Percentiles rank a stretch among this genome's conserved stretches.
Evolutionary conservation across 1,284 basidiomycete species (phyloP).

Genomic region (Melampsora larici-populina): DNA sequence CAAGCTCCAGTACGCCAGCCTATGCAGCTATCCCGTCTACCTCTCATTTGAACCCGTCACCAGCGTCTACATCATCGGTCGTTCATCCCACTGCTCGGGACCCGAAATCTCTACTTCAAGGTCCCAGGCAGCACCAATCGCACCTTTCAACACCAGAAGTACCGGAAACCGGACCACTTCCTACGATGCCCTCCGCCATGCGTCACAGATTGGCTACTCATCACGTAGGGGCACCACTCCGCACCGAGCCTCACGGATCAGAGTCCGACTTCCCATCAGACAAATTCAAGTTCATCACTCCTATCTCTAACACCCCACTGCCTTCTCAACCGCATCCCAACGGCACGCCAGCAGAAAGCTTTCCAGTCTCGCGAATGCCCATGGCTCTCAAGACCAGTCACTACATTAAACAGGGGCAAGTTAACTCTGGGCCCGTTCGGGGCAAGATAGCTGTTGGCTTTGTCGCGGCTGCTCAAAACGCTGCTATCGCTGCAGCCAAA

Average conservation of each 20-base stretch:
- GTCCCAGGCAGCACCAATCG: background rate
- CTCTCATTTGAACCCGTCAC: background rate
- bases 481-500: slow-evolving; percentile 29
- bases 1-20: slow-evolving; percentile 8
- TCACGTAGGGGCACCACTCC: background rate
- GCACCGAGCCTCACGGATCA: background rate
- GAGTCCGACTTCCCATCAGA: background rate
- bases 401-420: slow-evolving; percentile 28
- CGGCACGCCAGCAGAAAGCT: background rate
- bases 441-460: slow-evolving; percentile 39
- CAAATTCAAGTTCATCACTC: background rate
- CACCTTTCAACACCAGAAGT: background rate
- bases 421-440: slow-evolving; percentile 7
- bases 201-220: slow-evolving; percentile 13
- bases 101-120: background rate
- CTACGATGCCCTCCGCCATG: slow-evolving; percentile 29
- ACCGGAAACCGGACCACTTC: background rate
- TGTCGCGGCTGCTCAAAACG: slow-evolving; percentile 37
- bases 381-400: slow-evolving; percentile 38
- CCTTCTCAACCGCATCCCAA: background rate
- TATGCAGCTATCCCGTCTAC: background rate
- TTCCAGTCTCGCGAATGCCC: slow-evolving; percentile 24
- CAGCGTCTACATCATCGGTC: background rate
- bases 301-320: background rate
- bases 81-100: slow-evolving; percentile 1